Evolutionary conservation across 306 rosid species (phyloP), one percentile per base, ranked within the genome.

Genomic region (Inga leiocalycina): DNA sequence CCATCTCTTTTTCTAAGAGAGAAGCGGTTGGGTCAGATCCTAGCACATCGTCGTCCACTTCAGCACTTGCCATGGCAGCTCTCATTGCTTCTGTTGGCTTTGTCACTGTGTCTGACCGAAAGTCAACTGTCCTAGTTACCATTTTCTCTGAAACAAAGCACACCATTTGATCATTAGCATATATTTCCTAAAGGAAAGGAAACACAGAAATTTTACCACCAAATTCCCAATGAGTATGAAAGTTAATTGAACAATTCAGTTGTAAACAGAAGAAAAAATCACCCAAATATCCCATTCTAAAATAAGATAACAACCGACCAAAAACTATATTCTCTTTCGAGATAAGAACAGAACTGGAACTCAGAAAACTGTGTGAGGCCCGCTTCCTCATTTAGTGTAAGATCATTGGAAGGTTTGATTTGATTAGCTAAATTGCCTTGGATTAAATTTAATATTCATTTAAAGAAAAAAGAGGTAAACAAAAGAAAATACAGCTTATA

Each of bases 71-170:
- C 98, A 93, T 95, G 0, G 98, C 98, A 34, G 93, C 91, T 44
- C 94, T 44, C 98, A 93, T 95, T 76, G 89, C 69, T 73, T 92
- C 97, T 0, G 93, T 89, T 16, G 98, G 97, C 89, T 95, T 93
- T 3, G 98, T 95, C 66, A 95, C 98, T 0, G 95, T 95, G 87
- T 95, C 98, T 0, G 98, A 95, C 45, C 97, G 93, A 8, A 95
- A 90, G 85, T 95, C 98, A 84, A 95, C 98, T 2, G 24, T 91
- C 82, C 90, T 87, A 34, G 87, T 74, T 19, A 91, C 94, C 97
- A 95, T 95, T 59, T 86, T 90, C 79, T n/a, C 89, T 79, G 79
- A 24, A 83, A 80, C 85, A 86, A 46, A 81, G 74, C 44, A 71
- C 71, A 74, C 19, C 77, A 78, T 52, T 61, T 34, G 39, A 75